Evolutionary conservation across 129 eudicot genomes (phyloP).

Genomic region (Logfia minima): DNA sequence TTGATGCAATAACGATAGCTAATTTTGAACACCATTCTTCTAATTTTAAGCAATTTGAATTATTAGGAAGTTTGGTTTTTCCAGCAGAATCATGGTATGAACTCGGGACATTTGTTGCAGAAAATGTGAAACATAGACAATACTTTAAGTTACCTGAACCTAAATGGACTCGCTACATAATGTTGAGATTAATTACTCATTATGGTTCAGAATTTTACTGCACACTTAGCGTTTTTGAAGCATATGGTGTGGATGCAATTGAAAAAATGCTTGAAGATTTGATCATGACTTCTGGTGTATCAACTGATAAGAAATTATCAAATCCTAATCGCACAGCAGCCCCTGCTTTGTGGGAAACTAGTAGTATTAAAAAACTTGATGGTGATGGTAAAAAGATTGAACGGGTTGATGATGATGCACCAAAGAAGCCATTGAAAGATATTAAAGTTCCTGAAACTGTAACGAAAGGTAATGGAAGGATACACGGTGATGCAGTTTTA

Average conservation of each 20-base stretch:
- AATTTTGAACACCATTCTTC: constrained; percentile 93
- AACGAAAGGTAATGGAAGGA: constrained; percentile 54
- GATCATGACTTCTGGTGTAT: constrained; percentile 53
- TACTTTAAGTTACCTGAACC: constrained; percentile 76
- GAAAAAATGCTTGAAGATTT: constrained; percentile 95
- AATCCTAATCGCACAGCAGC: constrained; percentile 40
- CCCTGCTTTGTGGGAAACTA: constrained; percentile 29
- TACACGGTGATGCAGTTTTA: constrained; percentile 74
- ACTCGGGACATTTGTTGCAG: constrained; percentile 72
- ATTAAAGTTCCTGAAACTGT: constrained; percentile 53
- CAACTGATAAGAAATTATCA: constrained; percentile 24
- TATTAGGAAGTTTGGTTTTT: constrained; percentile 74
- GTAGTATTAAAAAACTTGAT: constrained; percentile 23
- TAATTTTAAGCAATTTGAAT: constrained; percentile 74
- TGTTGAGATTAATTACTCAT: constrained; percentile 70
- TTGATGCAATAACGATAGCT: constrained; percentile 76
- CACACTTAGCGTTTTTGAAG: constrained; percentile 73
- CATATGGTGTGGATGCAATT: constrained; percentile 86
- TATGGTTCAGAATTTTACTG: constrained; percentile 94
- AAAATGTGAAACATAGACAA: constrained; percentile 79
- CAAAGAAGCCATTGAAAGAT: constrained; percentile 33
- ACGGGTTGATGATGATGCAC: constrained; percentile 33
- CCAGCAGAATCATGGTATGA: constrained; percentile 78
- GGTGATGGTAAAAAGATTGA: constrained; percentile 42
- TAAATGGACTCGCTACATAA: constrained; percentile 80